A percentile compares a stretch with the other conserved stretches of the same genome.
Evolutionary conservation across 768 basidiomycete species (phyloP).

Genomic region (Coprinopsis sp.): DNA sequence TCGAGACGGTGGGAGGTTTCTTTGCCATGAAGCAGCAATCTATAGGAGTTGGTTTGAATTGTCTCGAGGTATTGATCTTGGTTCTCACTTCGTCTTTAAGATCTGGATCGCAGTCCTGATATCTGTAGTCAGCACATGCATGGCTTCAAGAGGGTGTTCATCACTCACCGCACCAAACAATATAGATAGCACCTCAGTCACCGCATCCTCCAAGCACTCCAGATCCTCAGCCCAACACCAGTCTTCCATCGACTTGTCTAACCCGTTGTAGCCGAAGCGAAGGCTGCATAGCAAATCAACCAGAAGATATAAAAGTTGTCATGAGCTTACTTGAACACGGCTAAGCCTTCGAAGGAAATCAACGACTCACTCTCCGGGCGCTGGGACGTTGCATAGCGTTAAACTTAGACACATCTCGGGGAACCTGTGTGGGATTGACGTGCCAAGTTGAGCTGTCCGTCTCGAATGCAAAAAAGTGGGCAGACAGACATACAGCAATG

Average conservation of each 20-base stretch:
- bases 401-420: conserved; percentile 68
- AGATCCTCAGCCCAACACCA: conserved; percentile 67
- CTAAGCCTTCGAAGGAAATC: too few relatives aligned
- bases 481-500: conserved; percentile 50
- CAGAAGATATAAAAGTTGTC: too few relatives aligned
- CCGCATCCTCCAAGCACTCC: conserved; percentile 62
- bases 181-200: conserved; percentile 52
- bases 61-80: neutral
- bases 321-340: too few relatives aligned
- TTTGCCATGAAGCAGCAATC: conserved; percentile 67
- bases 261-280: conserved; percentile 49
- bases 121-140: neutral
- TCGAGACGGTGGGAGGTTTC: conserved; percentile 46
- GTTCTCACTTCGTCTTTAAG: conserved; percentile 59
- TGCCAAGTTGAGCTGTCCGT: neutral
- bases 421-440: conserved; percentile 44
- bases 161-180: conserved; percentile 51
- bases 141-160: neutral
- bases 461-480: neutral
- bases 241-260: conserved; percentile 56
- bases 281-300: conserved; percentile 4
- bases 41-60: too few relatives aligned
- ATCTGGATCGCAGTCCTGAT: conserved; percentile 51
- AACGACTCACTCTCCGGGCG: conserved; percentile 66
- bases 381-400: conserved; percentile 62